These are phyloP conservation scores for Auriscalpium vulgare DNA, from an alignment of 768 basidiomycete species.

Conservation along the genomic window DNA sequence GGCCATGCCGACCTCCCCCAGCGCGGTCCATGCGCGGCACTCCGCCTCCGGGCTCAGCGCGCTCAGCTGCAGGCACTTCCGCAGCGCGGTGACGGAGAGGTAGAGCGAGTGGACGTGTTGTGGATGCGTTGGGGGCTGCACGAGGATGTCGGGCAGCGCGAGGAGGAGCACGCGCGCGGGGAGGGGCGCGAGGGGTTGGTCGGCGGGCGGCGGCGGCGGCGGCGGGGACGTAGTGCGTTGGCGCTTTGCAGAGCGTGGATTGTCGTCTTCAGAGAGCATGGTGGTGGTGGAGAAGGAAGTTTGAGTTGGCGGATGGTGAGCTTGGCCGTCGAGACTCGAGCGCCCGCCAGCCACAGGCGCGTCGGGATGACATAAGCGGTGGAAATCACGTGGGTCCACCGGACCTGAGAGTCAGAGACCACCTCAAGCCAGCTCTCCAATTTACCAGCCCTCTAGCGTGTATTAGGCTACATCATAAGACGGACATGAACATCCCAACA, in stretches of 20 bases:
- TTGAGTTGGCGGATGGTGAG: neutral
- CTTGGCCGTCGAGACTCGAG: too few species aligned
- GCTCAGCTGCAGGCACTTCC: constrained; percentile 43
- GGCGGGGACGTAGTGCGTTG: constrained; percentile 35
- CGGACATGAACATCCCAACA: too few species aligned
- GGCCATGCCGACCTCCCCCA: constrained; percentile 63
- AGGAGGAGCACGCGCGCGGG: constrained; percentile 47
- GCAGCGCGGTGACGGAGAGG: constrained; percentile 47
- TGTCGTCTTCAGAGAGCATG: constrained; percentile 13
- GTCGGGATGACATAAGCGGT: too few species aligned
- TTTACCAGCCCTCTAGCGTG: too few species aligned
- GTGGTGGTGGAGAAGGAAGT: neutral
- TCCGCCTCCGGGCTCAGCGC: constrained; percentile 51
- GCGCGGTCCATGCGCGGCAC: constrained; percentile 61
- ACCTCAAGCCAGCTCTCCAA: too few species aligned
- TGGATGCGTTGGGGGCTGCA: constrained; percentile 57
- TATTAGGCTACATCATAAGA: too few species aligned
- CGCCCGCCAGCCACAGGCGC: too few species aligned
- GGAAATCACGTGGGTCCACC: too few species aligned
- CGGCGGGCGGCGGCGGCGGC: neutral
- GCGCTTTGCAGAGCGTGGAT: constrained; percentile 73
- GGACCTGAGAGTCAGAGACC: too few species aligned
- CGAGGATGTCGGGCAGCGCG: constrained; percentile 49
- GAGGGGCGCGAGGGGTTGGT: constrained; percentile 21
- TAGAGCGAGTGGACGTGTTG: constrained; percentile 46